Evolutionary conservation across 805 yeast species (phyloP).

Genomic region (Soucietia sequanensis): DNA sequence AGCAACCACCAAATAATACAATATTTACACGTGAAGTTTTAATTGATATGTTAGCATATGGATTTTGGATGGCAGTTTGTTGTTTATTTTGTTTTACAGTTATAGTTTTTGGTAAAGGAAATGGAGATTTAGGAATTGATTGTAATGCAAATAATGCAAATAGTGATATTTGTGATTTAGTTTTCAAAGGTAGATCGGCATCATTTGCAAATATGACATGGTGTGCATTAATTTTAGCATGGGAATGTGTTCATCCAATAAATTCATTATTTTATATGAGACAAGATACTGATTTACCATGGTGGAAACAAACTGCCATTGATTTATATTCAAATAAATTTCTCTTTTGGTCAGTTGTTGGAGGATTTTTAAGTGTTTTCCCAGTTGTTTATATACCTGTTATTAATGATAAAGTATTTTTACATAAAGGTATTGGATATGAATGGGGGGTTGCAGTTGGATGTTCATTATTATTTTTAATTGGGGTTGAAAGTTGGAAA

Average conservation of each 20-base stretch:
- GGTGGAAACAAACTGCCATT: constrained; percentile 35
- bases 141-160: constrained; percentile 29
- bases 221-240: constrained; percentile 40
- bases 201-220: constrained; percentile 40
- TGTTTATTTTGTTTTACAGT: constrained; percentile 37
- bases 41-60: constrained; percentile 40
- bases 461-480: constrained; percentile 25
- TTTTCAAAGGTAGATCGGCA: constrained; percentile 38
- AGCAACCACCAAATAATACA: constrained; percentile 34
- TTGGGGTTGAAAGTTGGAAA: constrained; percentile 37
- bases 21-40: constrained; percentile 43
- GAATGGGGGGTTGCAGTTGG: constrained; percentile 41
- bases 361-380: constrained; percentile 35
- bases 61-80: constrained; percentile 41
- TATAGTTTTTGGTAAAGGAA: constrained; percentile 37
- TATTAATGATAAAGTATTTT: constrained; percentile 37
- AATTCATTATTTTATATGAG: constrained; percentile 37
- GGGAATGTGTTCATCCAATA: constrained; percentile 40
- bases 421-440: constrained; percentile 36
- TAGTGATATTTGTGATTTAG: constrained; percentile 25
- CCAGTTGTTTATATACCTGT: constrained; percentile 43
- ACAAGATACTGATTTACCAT: constrained; percentile 32
- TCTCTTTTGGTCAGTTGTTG: constrained; percentile 37
- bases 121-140: constrained; percentile 36
- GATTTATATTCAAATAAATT: constrained; percentile 38